phyloP scores from a whole-genome alignment of 2,329 filamentous ascomycete species.

The Colletotrichum filicis region DNA sequence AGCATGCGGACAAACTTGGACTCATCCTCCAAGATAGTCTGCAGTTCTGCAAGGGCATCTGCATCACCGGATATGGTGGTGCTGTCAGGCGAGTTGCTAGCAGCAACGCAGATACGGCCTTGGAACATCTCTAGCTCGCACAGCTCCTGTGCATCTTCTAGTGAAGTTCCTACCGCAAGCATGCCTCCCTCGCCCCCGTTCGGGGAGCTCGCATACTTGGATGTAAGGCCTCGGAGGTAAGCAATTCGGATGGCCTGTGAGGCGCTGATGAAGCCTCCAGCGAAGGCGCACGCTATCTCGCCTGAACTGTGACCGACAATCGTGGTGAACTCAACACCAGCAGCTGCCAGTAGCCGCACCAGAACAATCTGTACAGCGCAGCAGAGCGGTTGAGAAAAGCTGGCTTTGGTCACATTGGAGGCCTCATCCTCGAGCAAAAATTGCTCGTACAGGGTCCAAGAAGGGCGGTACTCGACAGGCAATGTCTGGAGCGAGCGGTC shows the following conservation, averaged over 20 bases:
- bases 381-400: constrained; percentile 29
- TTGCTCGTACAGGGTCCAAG: constrained; percentile 42
- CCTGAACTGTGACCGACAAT: constrained; percentile 61
- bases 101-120: constrained; percentile 39
- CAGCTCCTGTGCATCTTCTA: constrained; percentile 28
- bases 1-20: constrained; percentile 41
- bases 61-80: constrained; percentile 42
- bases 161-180: constrained; percentile 38
- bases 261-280: constrained; percentile 51
- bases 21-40: constrained; percentile 35
- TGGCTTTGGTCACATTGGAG: constrained; percentile 38
- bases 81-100: constrained; percentile 37
- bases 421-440: constrained; percentile 33
- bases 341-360: constrained; percentile 40
- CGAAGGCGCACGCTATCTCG: constrained; percentile 62
- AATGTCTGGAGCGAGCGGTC: constrained; percentile 36
- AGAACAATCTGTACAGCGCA: constrained; percentile 39
- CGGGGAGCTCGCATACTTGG: constrained; percentile 7
- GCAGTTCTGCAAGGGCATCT: constrained; percentile 39
- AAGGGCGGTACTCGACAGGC: constrained; percentile 38
- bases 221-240: constrained; percentile 36
- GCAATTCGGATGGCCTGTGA: constrained; percentile 40
- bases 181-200: constrained; percentile 37
- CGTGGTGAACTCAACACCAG: constrained; percentile 45
- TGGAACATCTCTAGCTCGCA: constrained; percentile 21